Conservation (phyloP, 2,329 filamentous ascomycete species). For the Pseudocercospora macadamiae region DNA sequence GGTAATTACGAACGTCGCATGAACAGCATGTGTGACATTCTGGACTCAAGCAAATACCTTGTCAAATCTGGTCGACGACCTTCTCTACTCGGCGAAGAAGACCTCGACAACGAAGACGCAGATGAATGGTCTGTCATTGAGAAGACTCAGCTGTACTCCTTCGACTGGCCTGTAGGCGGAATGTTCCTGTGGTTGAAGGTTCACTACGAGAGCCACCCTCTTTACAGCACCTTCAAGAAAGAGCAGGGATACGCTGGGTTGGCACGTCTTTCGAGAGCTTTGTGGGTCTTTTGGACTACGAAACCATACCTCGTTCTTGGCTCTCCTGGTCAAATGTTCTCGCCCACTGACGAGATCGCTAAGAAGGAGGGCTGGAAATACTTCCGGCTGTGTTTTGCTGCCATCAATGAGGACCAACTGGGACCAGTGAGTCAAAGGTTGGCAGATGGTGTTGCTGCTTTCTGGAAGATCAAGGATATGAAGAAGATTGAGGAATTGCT, state of each 20-base stretch:
- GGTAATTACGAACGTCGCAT: conserved; percentile 85
- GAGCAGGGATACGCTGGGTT: conserved; percentile 46
- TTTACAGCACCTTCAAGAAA: conserved; percentile 58
- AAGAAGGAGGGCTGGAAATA: conserved; percentile 68
- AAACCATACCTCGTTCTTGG: conserved; percentile 72
- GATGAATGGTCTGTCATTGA: conserved; percentile 75
- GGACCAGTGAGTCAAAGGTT: conserved; percentile 65
- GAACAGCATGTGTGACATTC: conserved; percentile 72
- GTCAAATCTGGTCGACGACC: conserved; percentile 62
- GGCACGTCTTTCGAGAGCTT: conserved; percentile 61
- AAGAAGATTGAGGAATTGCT: conserved; percentile 67
- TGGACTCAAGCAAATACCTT: conserved; percentile 69
- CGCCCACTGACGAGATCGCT: conserved; percentile 63
- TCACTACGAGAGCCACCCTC: conserved; percentile 72
- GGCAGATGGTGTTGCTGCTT: conserved; percentile 68
- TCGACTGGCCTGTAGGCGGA: conserved; percentile 78
- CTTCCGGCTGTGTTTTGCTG: conserved; percentile 81
- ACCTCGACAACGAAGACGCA: conserved; percentile 38
- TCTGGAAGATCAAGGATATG: conserved; percentile 74
- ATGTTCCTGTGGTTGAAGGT: conserved; percentile 90
- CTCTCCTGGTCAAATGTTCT: conserved; percentile 74
- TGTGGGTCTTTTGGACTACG: conserved; percentile 72
- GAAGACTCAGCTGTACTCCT: conserved; percentile 74
- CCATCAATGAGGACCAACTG: conserved; percentile 73
- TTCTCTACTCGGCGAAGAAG: conserved; percentile 34